Conservation (phyloP, 208 protist species). For the Leishmania tarentolae region DNA sequence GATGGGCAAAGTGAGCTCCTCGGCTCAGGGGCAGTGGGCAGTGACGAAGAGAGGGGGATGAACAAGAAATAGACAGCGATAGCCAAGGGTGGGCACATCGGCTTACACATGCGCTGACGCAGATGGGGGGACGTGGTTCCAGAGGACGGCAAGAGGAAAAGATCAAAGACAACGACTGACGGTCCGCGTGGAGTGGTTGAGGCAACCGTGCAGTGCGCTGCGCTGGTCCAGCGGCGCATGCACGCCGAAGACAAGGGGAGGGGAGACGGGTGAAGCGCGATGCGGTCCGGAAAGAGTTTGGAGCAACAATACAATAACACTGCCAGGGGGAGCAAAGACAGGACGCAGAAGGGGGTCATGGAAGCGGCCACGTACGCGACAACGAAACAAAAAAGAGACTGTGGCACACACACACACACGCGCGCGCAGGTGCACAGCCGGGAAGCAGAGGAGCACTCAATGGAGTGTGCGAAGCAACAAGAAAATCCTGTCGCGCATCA, state of each 20-base stretch:
- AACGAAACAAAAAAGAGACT: neutral
- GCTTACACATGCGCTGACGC: neutral
- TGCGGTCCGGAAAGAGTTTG: too few species aligned
- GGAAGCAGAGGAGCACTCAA: neutral
- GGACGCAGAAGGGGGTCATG: neutral
- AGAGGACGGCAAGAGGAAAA: neutral
- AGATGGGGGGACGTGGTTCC: neutral
- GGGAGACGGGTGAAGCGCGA: neutral
- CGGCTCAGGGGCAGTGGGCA: neutral
- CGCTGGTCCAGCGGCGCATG: neutral
- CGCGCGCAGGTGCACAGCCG: neutral
- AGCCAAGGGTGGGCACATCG: neutral
- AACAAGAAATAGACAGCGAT: neutral
- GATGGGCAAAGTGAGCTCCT: neutral
- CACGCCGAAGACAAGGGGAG: neutral
- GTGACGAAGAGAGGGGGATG: neutral
- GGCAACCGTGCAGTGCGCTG: neutral
- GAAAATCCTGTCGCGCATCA: neutral
- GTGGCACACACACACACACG: neutral
- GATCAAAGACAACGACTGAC: neutral
- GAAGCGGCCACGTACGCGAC: neutral
- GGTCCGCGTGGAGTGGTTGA: neutral
- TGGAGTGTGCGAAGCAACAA: neutral
- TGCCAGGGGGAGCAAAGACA: neutral
- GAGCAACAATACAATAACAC: neutral